A percentile compares a stretch with the other conserved stretches of the same genome.
Conservation (phyloP, 148 eudicot genomes). For the Rhododendron ferrugineum region DNA sequence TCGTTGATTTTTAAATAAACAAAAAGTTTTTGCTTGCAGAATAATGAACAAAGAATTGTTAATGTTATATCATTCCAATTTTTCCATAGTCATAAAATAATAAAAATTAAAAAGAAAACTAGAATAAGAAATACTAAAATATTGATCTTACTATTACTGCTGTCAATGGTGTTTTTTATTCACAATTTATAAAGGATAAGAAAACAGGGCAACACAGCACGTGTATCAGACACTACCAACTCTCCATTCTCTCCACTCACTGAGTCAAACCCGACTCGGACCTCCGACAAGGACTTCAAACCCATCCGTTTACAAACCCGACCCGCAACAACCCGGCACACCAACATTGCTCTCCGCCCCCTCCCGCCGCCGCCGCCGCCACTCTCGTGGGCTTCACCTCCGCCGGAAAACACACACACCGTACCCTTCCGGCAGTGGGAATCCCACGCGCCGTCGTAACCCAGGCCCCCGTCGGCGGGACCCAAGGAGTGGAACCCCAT, state of each 20-base stretch:
- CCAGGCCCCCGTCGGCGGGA: conserved; percentile 25
- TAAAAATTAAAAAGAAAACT: no score
- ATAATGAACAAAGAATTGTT: no score
- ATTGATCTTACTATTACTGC: not conserved
- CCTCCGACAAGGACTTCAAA: conserved; percentile 16
- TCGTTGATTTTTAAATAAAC: no score
- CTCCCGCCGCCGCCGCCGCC: conserved; percentile 73
- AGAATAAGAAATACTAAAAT: no score
- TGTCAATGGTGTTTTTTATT: not conserved
- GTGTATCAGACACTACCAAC: conserved; percentile 78
- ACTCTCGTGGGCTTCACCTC: conserved; percentile 76
- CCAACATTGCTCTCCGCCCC: conserved; percentile 74
- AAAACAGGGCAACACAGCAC: conserved; percentile 92
- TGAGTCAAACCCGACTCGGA: conserved; percentile 47
- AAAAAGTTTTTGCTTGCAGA: no score
- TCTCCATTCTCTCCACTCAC: conserved; percentile 59
- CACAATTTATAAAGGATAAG: conserved; percentile 79
- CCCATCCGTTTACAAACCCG: conserved; percentile 46
- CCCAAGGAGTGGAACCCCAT: conserved; percentile 86
- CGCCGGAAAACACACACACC: conserved; percentile 62
- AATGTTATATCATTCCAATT: not conserved
- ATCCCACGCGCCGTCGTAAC: conserved; percentile 36
- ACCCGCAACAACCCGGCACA: conserved; percentile 92
- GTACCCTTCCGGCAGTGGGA: conserved; percentile 43
- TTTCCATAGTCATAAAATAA: no score